Evolutionary conservation across 345 rosid species (phyloP).

Genomic region (Trapa bicornis): DNA sequence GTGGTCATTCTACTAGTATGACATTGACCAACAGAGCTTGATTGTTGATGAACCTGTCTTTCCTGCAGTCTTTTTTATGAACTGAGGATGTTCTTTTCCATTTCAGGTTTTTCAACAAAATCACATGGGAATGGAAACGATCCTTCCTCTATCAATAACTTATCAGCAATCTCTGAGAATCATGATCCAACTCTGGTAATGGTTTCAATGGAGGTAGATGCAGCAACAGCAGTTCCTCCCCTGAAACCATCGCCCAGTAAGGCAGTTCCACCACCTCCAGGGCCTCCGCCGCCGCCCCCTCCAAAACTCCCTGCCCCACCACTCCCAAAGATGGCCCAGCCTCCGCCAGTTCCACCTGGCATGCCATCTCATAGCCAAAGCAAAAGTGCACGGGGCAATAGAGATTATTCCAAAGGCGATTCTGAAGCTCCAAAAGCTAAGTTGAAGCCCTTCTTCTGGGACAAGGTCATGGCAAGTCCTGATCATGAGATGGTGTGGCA

Average conservation of each 20-base stretch:
- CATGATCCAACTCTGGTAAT: slow-evolving; percentile 14
- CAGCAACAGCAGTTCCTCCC: slow-evolving; percentile 17
- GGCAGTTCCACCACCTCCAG: slow-evolving; percentile 17
- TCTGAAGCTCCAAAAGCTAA: slow-evolving; percentile 57
- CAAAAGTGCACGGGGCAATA: slow-evolving; percentile 22
- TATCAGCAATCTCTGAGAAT: slow-evolving; percentile 21
- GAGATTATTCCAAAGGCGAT: slow-evolving; percentile 28
- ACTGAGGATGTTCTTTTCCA: background rate
- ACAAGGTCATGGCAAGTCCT: slow-evolving; percentile 75
- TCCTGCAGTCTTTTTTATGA: no score
- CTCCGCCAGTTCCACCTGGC: slow-evolving; percentile 20
- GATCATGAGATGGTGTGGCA: slow-evolving; percentile 93
- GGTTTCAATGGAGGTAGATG: slow-evolving; percentile 13
- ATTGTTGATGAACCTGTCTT: no score
- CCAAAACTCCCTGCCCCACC: slow-evolving; percentile 64
- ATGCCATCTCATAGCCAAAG: slow-evolving; percentile 10
- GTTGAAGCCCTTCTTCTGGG: slow-evolving; percentile 95
- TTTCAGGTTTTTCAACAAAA: slow-evolving; percentile 45
- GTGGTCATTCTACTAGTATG: slow-evolving; percentile 46
- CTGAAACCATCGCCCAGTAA: slow-evolving; percentile 47
- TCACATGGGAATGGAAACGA: slow-evolving; percentile 28
- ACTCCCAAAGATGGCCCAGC: slow-evolving; percentile 29
- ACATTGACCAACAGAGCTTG: background rate
- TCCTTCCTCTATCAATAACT: slow-evolving; percentile 16
- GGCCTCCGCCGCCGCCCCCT: slow-evolving; percentile 20